Base-by-base conservation (phyloP, 352 stramenopile genomes). In the Phytophthora capsici region DNA sequence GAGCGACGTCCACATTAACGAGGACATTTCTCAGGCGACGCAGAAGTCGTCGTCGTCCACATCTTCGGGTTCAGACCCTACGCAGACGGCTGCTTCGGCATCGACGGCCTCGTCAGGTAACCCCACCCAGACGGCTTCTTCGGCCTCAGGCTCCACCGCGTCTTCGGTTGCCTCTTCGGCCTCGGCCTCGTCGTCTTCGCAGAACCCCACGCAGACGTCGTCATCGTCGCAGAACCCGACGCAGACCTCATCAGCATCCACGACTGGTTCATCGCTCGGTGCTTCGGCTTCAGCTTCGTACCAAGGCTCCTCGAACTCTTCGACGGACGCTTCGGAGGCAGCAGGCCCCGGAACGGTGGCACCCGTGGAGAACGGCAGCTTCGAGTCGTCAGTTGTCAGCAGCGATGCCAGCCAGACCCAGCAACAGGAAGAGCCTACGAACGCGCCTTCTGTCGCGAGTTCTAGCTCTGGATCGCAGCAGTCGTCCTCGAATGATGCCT, bases 1-100 rank as follows among this genome's bases (percentile, higher is more conserved):
- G 32, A 71, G 63, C 10, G 64, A 68, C 12, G 44, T 72, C 4
- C 62, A 71, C 20, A 61, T 71, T 34, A 66, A 71, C 50, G 23
- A 51, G 25, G 56, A 71, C 28, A 28, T 66, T 17, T 71, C 63
- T 10, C 28, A 69, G 16, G 32, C 28, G 30, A 19, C 19, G 14
- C 49, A 46, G 36, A 48, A 43, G 36, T 47, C 41, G 20, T 4
- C 54, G 3, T 40, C 51, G 19, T 28, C 30, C 5, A 54, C 54
- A 19, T 50, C 56, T 12, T 56, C 57, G 2, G 55, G 49, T 6
- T 68, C 59, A 25, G 46, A 22, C 14, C 7, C 38, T 4, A 68
- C 59, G 1, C 50, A 68, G 36, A 56, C 34, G n/a, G 38, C 38
- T 30, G 32, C 48, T 6, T 54, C 58, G 2, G 30, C 40, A 6